Evolutionary conservation across 805 yeast genomes (phyloP).

Genomic region (Wickerhamiella hasegawae): DNA sequence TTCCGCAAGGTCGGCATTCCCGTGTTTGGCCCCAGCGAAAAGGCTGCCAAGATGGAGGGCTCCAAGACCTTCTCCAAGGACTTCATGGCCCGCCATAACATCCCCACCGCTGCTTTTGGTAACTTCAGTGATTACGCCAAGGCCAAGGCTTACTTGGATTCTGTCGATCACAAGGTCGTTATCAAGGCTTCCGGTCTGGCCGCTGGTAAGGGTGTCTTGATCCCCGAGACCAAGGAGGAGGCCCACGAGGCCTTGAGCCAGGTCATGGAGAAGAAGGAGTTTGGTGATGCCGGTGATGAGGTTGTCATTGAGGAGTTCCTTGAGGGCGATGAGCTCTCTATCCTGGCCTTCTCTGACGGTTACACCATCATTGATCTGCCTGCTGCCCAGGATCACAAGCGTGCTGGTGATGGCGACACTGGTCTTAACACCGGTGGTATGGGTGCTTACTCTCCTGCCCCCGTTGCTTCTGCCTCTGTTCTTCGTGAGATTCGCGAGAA

Average conservation of each 20-base stretch:
- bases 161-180: constrained; percentile 61
- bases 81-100: constrained; percentile 80
- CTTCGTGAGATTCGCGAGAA: constrained; percentile 51
- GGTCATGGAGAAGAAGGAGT: constrained; percentile 77
- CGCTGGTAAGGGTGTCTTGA: constrained; percentile 96
- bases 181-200: constrained; percentile 97
- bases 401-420: constrained; percentile 81
- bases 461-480: constrained; percentile 69
- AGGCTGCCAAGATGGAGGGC: constrained; percentile 92
- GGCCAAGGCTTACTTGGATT: constrained; percentile 56
- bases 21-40: constrained; percentile 87
- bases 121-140: constrained; percentile 63
- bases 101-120: constrained; percentile 86
- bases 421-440: constrained; percentile 98
- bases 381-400: constrained; percentile 96
- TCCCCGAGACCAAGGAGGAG: constrained; percentile 72
- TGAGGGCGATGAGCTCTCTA: constrained; percentile 93
- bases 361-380: constrained; percentile 83
- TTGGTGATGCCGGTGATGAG: constrained; percentile 88
- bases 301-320: constrained; percentile 91
- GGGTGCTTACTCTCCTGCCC: constrained; percentile 99
- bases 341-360: constrained; percentile 85
- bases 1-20: constrained; percentile 80
- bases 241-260: constrained; percentile 71
- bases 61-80: constrained; percentile 88